These are phyloP conservation scores for Neospermospora avenae DNA, from an alignment of 2,329 filamentous ascomycete genomes.

Conservation along the genomic window DNA sequence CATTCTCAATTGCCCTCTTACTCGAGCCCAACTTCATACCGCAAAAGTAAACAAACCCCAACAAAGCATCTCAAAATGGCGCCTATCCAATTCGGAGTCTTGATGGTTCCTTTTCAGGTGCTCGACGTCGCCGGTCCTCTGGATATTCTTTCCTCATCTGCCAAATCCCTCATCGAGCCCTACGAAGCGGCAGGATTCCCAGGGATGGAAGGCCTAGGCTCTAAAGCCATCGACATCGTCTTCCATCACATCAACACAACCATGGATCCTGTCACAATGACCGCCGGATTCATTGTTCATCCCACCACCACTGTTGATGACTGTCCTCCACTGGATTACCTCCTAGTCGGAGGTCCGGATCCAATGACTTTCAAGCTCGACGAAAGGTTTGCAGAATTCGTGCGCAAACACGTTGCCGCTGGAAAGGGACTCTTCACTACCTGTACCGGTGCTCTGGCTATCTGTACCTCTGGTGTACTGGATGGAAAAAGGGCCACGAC, in stretches of 20 bases:
- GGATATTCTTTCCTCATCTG: constrained; percentile 27
- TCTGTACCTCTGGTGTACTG: constrained; percentile 38
- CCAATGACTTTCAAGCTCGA: constrained; percentile 31
- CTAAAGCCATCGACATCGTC: constrained; percentile 23
- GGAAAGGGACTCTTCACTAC: constrained; percentile 39
- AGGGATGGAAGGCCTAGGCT: constrained; percentile 3
- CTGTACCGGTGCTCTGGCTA: constrained; percentile 38
- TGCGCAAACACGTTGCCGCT: constrained; percentile 36
- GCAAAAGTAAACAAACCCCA: background rate
- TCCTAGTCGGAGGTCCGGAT: constrained; percentile 38
- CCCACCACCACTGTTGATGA: constrained; percentile 31
- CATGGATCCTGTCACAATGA: constrained; percentile 10
- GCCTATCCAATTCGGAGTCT: constrained; percentile 29
- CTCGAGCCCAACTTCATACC: too few relatives aligned
- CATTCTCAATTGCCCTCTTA: background rate
- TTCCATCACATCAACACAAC: constrained; percentile 30
- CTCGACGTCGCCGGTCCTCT: constrained; percentile 29
- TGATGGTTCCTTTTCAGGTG: constrained; percentile 29
- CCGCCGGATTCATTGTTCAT: constrained; percentile 12
- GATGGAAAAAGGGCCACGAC: constrained; percentile 43
- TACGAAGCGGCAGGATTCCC: constrained; percentile 1
- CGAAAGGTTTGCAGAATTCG: constrained; percentile 34
- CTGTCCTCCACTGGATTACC: constrained; percentile 39
- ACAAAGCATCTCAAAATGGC: constrained; percentile 18
- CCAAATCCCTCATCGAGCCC: constrained; percentile 5